Percentiles rank a stretch among this genome's conserved stretches.
Conservation (phyloP, 2,329 filamentous ascomycete genomes). For the Pseudocercospora macadamiae region DNA sequence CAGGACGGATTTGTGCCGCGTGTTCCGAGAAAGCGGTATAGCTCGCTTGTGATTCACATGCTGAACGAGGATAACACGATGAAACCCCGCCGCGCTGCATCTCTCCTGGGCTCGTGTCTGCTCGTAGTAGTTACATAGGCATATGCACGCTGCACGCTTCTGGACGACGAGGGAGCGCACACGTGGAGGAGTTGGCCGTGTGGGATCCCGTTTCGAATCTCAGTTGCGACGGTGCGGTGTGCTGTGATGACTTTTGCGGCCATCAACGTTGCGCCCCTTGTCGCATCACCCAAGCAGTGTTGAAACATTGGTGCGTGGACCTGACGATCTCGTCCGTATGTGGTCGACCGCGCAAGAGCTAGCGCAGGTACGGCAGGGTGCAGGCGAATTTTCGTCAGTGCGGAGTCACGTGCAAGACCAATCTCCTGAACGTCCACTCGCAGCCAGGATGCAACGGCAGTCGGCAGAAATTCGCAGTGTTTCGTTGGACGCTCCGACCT, state of each 20-base stretch:
- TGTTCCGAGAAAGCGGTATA: conserved; percentile 1
- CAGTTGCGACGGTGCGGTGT: neutral
- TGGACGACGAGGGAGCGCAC: neutral
- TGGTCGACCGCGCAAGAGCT: neutral
- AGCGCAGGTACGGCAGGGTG: neutral
- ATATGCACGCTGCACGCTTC: neutral
- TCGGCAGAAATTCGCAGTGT: neutral
- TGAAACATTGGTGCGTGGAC: too few species aligned
- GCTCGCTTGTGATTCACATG: neutral
- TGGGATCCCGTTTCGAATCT: neutral
- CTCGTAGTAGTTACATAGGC: neutral
- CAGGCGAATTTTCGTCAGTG: neutral
- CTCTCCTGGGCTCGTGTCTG: neutral
- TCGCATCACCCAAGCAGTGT: too few species aligned
- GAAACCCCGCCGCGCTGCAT: neutral
- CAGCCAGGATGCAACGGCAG: neutral
- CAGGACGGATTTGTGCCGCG: neutral
- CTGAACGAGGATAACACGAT: neutral
- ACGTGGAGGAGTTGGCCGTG: neutral
- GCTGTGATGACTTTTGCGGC: neutral
- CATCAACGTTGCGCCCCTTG: neutral
- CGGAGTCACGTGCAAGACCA: neutral
- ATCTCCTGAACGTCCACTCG: too few species aligned
- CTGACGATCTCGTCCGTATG: neutral
- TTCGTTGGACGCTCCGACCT: neutral